Base-by-base conservation (phyloP, 2,329 filamentous ascomycete genomes). In the Venturia asperata region DNA sequence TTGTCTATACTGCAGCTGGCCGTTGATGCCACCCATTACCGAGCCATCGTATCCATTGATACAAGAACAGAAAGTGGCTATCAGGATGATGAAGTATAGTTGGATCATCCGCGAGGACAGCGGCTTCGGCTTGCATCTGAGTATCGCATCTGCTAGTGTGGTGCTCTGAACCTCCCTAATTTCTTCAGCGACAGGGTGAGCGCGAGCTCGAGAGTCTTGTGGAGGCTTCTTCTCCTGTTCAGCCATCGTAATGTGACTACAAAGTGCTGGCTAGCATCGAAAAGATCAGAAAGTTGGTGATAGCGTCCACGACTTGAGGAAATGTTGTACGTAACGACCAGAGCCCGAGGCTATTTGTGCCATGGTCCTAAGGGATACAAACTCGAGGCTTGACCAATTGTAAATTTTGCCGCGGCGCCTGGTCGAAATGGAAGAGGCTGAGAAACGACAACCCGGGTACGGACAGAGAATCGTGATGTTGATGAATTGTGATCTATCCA, bases 31-130 rank as follows among this genome's bases (percentile, higher is more conserved):
- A 47, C 76, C 77, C 79, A 82, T 81, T 6, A 81, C 70, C 10
- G 76, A 78, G n/a, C 79, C 78, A 69, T 81, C 79, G 67, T 80
- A 81, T 37, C 79, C 79, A 67, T 80, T 80, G 67, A 80, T 78
- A 65, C 76, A 77, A 0, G 77, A 78, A 68, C 79, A 79, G 30
- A 80, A 71, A 6, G 76, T 79, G 11, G 78, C 77, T 27, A 80
- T 70, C 37, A 77, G 71, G 42, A 80, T 71, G 67, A 73, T 76
- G 39, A 73, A 67, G 67, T 79, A 79, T 19, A 79, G 72, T 77
- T 79, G 41, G 17, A 80, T 73, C 79, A 80, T 80, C 37, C 74
- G 72, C 69, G 71, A 74, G 13, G 77, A 80, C 72, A 73, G 76
- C 63, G 74, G 74, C 61, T 70, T 72, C 5, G 74, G 72, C 21